Conservation (phyloP, 2,329 filamentous ascomycete genomes). For the Aspergillus carbonarius region DNA sequence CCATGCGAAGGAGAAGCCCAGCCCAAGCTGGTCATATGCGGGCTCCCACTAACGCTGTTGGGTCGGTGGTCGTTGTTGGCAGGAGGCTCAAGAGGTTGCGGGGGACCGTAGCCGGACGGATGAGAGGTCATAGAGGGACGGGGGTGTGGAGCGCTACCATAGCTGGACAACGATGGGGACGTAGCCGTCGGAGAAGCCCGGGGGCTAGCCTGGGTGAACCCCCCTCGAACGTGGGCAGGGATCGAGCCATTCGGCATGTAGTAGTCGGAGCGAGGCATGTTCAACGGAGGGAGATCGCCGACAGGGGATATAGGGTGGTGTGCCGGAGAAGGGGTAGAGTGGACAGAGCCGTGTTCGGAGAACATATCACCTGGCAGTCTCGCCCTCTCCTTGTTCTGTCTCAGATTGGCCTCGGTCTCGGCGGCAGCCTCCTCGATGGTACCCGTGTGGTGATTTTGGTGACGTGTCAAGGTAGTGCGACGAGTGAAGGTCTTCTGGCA, state of each 20-base stretch:
- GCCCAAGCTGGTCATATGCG: conserved; percentile 76
- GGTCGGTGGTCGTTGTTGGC: conserved; percentile 72
- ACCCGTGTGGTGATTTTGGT: conserved; percentile 93
- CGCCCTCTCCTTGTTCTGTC: conserved; percentile 48
- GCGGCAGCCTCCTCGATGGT: conserved; percentile 91
- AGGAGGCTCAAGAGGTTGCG: conserved; percentile 79
- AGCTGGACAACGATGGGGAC: conserved; percentile 64
- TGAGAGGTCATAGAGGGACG: conserved; percentile 75
- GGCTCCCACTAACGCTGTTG: conserved; percentile 76
- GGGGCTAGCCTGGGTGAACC: conserved; percentile 70
- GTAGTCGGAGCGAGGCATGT: conserved; percentile 71
- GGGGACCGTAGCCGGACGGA: conserved; percentile 77
- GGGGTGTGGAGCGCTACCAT: conserved; percentile 50
- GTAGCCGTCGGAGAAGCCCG: conserved; percentile 62
- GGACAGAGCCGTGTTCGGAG: conserved; percentile 46
- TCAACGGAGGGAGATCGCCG: conserved; percentile 69
- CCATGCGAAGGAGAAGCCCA: conserved; percentile 85
- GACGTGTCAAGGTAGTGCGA: conserved; percentile 88
- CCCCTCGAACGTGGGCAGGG: conserved; percentile 76
- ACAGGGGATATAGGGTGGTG: conserved; percentile 77
- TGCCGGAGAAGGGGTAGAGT: conserved; percentile 76
- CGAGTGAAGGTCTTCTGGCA: conserved; percentile 99
- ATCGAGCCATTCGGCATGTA: conserved; percentile 79
- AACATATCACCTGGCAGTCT: conserved; percentile 41
- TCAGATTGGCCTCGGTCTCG: conserved; percentile 82